Evolutionary conservation across 768 basidiomycete genomes (phyloP), one percentile per base, ranked within the genome.

Genomic region (Boletellus sp.): DNA sequence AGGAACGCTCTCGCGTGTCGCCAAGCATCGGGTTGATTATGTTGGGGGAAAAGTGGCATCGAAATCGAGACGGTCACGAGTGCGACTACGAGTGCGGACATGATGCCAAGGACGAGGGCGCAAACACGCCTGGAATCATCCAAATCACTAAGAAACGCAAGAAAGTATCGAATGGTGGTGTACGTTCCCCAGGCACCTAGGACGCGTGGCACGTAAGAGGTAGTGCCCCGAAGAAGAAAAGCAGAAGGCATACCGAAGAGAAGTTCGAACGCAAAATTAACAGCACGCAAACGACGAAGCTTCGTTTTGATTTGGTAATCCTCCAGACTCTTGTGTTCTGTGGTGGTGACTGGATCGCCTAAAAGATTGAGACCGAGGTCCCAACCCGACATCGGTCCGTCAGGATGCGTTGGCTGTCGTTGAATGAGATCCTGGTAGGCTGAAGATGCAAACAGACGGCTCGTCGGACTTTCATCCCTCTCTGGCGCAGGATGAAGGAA

Each of bases 181-280:
- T 85, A 89, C 8, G 72, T 61, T 23, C 79, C 76, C 83, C 85
- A 90, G 24, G 62, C 63, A 52, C 70, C 84, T 86, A 47, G 2
- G 5, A 12, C 13, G 44, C 10, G 35, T 19, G 22, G 11, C 19
- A 38, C 4, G 24, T 52, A 17, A 52, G 40, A 16, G 19, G 17
- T 4, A 7, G 38, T 7, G 16, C 45, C 42, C 31, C 32, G 7
- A 65, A 39, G 45, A 23, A 23, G 13, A 8, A 23, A 28, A 20
- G 28, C 11, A 41, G 48, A 52, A 31, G 19, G 44, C 66, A 51
- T 56, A 76, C 76, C 73, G 37, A 76, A 66, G 13, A 74, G 50
- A 24, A 63, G 48, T 39, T 65, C 60, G n/a, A 77, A 58, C 1
- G 42, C 49, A 13, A 66, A 45, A 34, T 54, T 64, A 10, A 62